These are phyloP conservation scores for Brettanomyces custersianus DNA, from an alignment of 805 yeast species.

Conservation along the genomic window DNA sequence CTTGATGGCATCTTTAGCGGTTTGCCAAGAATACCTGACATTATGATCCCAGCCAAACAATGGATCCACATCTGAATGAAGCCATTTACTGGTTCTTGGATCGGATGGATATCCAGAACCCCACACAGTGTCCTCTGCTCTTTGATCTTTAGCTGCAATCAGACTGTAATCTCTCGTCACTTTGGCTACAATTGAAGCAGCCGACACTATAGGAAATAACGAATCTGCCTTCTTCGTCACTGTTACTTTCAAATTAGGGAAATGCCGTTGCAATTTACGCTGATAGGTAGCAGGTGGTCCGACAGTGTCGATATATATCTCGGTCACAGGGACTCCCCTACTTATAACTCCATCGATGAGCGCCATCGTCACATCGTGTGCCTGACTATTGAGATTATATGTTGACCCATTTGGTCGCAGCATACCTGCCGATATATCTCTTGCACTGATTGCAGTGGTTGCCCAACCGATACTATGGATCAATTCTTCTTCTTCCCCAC, in stretches of 20 bases:
- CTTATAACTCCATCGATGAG: constrained; percentile 59
- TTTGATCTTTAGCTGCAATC: constrained; percentile 8
- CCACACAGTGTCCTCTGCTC: constrained; percentile 22
- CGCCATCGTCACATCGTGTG: constrained; percentile 87
- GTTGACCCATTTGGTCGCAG: constrained; percentile 41
- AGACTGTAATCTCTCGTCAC: constrained; percentile 70
- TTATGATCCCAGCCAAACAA: constrained; percentile 79
- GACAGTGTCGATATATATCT: constrained; percentile 88
- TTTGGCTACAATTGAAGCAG: constrained; percentile 93
- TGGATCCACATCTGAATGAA: constrained; percentile 50
- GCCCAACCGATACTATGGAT: constrained; percentile 73
- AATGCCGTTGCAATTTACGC: constrained; percentile 55
- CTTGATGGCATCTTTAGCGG: constrained; percentile 65
- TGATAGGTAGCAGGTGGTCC: constrained; percentile 90
- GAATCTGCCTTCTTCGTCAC: constrained; percentile 96
- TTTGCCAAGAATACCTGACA: constrained; percentile 89
- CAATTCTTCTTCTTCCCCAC: constrained; percentile 36
- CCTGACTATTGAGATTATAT: constrained; percentile 86
- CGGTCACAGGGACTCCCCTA: constrained; percentile 53
- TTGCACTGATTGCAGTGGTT: constrained; percentile 74
- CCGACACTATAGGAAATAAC: constrained; percentile 81
- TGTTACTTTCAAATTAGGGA: constrained; percentile 51
- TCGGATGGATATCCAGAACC: constrained; percentile 97
- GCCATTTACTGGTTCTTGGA: constrained; percentile 77
- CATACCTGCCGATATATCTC: constrained; percentile 87